Conservation (phyloP, 805 yeast genomes). For the Candida patagonica region DNA sequence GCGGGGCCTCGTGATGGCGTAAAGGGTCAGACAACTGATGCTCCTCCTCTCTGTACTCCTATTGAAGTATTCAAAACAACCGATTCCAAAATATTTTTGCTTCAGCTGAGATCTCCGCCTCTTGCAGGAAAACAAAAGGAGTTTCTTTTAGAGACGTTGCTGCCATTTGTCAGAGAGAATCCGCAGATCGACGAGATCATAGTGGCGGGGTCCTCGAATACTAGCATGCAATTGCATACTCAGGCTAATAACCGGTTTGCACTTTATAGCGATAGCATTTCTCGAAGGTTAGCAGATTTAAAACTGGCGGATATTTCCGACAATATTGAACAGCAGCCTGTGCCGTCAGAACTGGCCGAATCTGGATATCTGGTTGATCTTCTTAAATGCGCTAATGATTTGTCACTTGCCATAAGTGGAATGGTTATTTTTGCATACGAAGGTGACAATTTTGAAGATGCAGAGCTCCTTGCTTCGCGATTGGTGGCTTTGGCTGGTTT, state of each 20-base stretch:
- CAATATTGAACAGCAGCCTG: neutral
- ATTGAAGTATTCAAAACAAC: conserved; percentile 51
- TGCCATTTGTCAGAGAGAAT: conserved; percentile 38
- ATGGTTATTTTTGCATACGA: conserved; percentile 62
- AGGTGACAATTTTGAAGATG: conserved; percentile 80
- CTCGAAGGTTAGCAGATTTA: conserved; percentile 9
- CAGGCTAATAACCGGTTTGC: conserved; percentile 3
- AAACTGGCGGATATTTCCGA: neutral
- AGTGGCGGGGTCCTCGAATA: conserved; percentile 65
- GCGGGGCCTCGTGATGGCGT: conserved; percentile 63
- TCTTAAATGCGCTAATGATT: neutral
- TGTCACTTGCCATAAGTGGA: conserved; percentile 10
- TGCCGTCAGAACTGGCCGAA: conserved; percentile 9
- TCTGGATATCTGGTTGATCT: conserved; percentile 8
- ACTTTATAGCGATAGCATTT: conserved; percentile 6
- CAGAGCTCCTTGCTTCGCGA: conserved; percentile 40
- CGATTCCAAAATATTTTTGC: conserved; percentile 35
- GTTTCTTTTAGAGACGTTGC: conserved; percentile 43
- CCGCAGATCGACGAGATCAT: conserved; percentile 40
- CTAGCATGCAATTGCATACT: conserved; percentile 31
- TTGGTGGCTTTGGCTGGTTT: conserved; percentile 25
- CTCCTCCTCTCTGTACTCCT: conserved; percentile 43
- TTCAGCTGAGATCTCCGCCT: conserved; percentile 80
- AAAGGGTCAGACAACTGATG: conserved; percentile 1
- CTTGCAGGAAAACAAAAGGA: conserved; percentile 49